Base-by-base conservation (phyloP, 225 moss, liverwort and hornwort species). In the Sphagnum tenellum region DNA sequence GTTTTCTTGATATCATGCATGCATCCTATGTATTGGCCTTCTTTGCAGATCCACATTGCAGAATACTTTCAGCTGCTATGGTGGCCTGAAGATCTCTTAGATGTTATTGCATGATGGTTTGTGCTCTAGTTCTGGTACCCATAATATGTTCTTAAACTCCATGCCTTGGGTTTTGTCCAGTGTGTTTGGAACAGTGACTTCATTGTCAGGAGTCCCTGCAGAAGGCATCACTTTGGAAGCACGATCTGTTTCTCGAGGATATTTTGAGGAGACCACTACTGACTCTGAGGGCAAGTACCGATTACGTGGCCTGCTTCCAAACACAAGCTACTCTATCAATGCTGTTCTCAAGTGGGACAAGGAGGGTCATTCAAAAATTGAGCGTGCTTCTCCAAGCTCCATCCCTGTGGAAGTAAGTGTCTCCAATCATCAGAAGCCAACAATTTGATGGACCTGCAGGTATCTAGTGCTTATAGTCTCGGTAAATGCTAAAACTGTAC, bases 221-320 rank as follows among this genome's bases (percentile, higher is more conserved):
- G 86, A 82, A 76, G 88, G 93, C 5, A 80, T 93, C 50, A 78
- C 77, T 49, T 69, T 93, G 75, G 93, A 88, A 81, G 89, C 89
- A 12, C 82, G 89, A 57, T 86, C 89, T 65, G 78, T 83, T 45
- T 74, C 73, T 72, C 80, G 82, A 56, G 88, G 89, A 63, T 89
- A 83, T 50, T 88, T 86, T 67, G 93, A 89, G 75, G 84, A 86
- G 69, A 84, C 89, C 48, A 66, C 80, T 55, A 79, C 89, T 6
- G 93, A 89, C 72, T 50, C 78, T n/a, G 89, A 89, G 59, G 93
- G 93, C 13, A 88, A 77, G 66, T 93, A 89, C 68, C 74, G 92
- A 49, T 71, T 93, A 66, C 83, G 92, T 70, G 92, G 92, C 8
- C 86, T 93, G 56, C 44, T 84, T 60, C 92, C 89, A 13, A 77